phyloP scores from a whole-genome alignment of 805 yeast genomes.

The Starmerella sirachaensis region DNA sequence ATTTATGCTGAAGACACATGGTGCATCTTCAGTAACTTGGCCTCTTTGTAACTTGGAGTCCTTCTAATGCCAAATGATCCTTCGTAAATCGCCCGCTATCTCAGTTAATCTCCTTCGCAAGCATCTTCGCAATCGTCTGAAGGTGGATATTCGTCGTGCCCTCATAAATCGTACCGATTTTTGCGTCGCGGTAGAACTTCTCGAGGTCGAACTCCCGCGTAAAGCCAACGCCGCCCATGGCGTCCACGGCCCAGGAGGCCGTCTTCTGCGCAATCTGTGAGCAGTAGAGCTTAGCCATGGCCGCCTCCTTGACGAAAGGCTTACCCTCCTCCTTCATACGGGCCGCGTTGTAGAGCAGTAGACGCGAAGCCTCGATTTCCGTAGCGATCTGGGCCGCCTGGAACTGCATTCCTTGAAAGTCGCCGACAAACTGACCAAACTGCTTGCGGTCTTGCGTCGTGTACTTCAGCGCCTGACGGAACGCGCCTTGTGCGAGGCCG shows the following conservation, averaged over 20 bases:
- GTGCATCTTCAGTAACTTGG: too few relatives aligned
- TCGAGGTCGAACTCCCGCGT: constrained; percentile 34
- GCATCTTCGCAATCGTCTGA: constrained; percentile 33
- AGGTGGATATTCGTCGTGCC: constrained; percentile 37
- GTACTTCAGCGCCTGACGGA: constrained; percentile 32
- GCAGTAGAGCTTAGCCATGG: constrained; percentile 36
- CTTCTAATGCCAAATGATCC: too few relatives aligned
- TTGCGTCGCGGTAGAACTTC: constrained; percentile 35
- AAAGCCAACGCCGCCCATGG: constrained; percentile 40
- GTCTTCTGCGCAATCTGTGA: constrained; percentile 33
- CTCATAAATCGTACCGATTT: constrained; percentile 36
- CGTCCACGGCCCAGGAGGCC: constrained; percentile 34
- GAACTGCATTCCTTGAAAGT: constrained; percentile 38
- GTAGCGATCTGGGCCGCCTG: constrained; percentile 36
- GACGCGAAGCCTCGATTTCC: constrained; percentile 35
- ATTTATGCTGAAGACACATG: too few relatives aligned
- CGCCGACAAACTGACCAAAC: constrained; percentile 34
- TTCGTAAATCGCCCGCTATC: too few relatives aligned
- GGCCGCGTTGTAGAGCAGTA: constrained; percentile 35
- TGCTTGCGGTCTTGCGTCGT: constrained; percentile 33
- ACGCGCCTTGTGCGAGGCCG: constrained; percentile 36
- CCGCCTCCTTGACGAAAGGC: constrained; percentile 34
- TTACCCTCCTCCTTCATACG: constrained; percentile 35
- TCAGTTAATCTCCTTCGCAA: constrained; percentile 27
- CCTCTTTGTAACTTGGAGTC: too few relatives aligned